These are phyloP conservation scores for Aspergillus sp. DNA, from an alignment of 2,329 filamentous ascomycete species.

Conservation along the genomic window DNA sequence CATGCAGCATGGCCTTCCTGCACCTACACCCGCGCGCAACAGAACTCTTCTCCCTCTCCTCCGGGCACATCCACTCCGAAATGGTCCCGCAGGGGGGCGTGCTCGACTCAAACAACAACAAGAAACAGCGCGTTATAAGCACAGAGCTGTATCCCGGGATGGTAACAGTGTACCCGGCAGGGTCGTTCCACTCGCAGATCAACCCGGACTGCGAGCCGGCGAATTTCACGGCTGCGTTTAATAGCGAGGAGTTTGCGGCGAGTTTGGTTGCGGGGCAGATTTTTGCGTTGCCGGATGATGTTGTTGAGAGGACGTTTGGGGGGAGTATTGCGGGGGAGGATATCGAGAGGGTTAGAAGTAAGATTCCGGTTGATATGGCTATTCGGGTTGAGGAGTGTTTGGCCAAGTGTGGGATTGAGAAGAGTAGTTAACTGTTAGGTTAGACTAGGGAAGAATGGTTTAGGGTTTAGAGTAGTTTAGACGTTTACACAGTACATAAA, in stretches of 20 bases:
- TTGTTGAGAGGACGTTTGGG: constrained; percentile 21
- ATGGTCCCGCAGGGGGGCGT: constrained; percentile 22
- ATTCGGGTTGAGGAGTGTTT: constrained; percentile 26
- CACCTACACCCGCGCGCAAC: constrained; percentile 27
- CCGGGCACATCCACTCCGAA: constrained; percentile 18
- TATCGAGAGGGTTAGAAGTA: constrained; percentile 19
- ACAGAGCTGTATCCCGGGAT: constrained; percentile 17
- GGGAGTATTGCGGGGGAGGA: constrained; percentile 22
- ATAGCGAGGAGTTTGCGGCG: constrained; percentile 21
- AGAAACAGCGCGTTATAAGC: constrained; percentile 19
- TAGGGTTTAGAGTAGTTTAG: no score
- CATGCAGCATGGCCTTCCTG: constrained; percentile 26
- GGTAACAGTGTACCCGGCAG: constrained; percentile 25
- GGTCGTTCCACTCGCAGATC: constrained; percentile 27
- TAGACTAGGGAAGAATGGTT: no score
- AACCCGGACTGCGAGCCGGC: constrained; percentile 27
- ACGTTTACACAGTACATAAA: no score
- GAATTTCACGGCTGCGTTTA: constrained; percentile 25
- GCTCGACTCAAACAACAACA: constrained; percentile 14
- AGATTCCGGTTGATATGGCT: constrained; percentile 17
- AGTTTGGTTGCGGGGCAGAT: constrained; percentile 20
- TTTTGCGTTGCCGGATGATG: constrained; percentile 20
- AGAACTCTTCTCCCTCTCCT: constrained; percentile 21
- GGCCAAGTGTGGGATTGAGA: constrained; percentile 24
- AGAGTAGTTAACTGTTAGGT: neutral